Conservation (phyloP, 768 basidiomycete species). For the Amanita brunnescens region DNA sequence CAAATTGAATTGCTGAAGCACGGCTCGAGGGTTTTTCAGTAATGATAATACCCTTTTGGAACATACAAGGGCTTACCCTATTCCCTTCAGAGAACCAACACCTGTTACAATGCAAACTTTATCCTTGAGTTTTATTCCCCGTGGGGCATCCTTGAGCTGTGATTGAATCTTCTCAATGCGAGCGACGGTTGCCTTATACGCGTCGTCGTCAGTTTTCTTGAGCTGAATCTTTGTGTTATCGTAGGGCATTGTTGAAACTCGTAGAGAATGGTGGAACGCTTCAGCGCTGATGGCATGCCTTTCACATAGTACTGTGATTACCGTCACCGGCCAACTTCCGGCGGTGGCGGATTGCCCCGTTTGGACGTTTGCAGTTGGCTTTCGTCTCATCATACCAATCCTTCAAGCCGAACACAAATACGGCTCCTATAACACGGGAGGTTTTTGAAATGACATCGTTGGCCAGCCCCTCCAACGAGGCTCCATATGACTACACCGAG, state of each 20-base stretch:
- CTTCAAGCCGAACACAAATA: neutral
- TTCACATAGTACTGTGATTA: no score
- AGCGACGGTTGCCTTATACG: conserved; percentile 50
- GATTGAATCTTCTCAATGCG: conserved; percentile 61
- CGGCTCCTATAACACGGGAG: conserved; percentile 13
- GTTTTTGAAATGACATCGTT: conserved; percentile 34
- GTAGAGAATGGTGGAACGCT: neutral
- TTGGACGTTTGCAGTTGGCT: neutral
- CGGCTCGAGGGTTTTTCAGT: conserved; percentile 35
- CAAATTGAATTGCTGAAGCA: conserved; percentile 63
- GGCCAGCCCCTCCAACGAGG: conserved; percentile 23
- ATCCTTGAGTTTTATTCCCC: conserved; percentile 49
- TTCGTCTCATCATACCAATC: neutral
- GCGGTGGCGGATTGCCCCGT: no score
- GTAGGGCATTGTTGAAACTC: conserved; percentile 26
- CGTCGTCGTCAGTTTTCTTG: conserved; percentile 33
- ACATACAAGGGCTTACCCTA: conserved; percentile 50
- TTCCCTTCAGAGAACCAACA: conserved; percentile 78
- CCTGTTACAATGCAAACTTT: conserved; percentile 89
- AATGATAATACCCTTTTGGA: neutral
- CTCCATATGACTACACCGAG: conserved; percentile 69
- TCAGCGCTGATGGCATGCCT: no score
- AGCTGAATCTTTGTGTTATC: conserved; percentile 21
- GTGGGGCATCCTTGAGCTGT: conserved; percentile 49
- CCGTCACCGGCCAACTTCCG: no score